Evolutionary conservation across 495 filamentous ascomycete species (phyloP), one percentile per base, ranked within the genome.

Genomic region (Talaromyces nanjingensis): DNA sequence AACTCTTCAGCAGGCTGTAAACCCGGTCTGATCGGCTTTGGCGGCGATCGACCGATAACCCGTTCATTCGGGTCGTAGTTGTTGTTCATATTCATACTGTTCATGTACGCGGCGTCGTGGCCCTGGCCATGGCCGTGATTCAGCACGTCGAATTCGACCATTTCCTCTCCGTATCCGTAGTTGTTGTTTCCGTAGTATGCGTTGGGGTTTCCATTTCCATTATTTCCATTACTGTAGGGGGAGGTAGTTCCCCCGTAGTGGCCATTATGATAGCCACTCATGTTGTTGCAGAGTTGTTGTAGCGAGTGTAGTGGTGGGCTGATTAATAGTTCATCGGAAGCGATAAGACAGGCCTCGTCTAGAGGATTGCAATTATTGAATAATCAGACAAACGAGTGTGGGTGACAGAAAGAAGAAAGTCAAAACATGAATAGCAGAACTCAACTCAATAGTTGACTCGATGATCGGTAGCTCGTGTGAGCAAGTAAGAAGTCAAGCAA

Each of bases 71-170:
- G 58, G 47, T 62, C 45, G 45, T 62, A 62, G 11, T 8, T 24
- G 22, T 57, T 20, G 56, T 37, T 37, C 55, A 33, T 31, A 59
- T 59, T 59, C 31, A 59, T 12, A 37, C 47, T 62, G 18, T 62
- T 49, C 42, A 33, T 62, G 27, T 49, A 33, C 9, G 39, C 18
- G n/a, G 39, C 20, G 16, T 52, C 60, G 27, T 62, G 11, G 47
- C 27, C 62, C 64, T 72, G 63, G 42, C 65, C 8, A 27, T 66
- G 60, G 24, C 64, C 64, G 16, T 55, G 60, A 16, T 62, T 66
- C 49, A 64, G 65, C 33, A 65, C 64, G 53, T 68, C 64, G 49
- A 74, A 64, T 45, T 73, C 71, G 31, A 71, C 65, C 65, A 70
- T 69, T 60, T 74, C 72, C 18, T 74, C 72, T 8, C 64, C 53